Evolutionary conservation across 805 yeast species (phyloP), one percentile per base, ranked within the genome.

Genomic region (Pichia scutulata): DNA sequence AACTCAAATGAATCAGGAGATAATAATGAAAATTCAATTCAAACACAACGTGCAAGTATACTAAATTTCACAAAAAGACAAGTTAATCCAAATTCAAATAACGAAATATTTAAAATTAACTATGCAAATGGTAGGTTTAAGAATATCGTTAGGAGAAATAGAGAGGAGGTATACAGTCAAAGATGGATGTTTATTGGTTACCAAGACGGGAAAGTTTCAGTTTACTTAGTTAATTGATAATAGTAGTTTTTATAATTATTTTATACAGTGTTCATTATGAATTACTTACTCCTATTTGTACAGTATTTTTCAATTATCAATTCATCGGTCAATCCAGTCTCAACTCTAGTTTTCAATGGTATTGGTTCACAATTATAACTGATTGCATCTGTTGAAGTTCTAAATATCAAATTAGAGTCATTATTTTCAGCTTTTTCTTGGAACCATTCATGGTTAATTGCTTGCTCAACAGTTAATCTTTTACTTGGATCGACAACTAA

Each of bases 401-500:
- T 51, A n/a, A 10, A 19, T 19, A 22, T 7, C 23, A 9, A 39
- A 22, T 14, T 4, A 12, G 3, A 8, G 2, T 39, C 26, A 39
- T 14, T 22, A 22, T 21, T 23, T 12, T 22, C 26, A 23, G 4
- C 4, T 13, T 10, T 6, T 4, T 41, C 21, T 5, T 25, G 14
- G 50, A 78, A 69, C 83, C 83, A 78, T 13, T 53, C 60, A 59
- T 78, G 83, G 1, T 55, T 50, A 9, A 65, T 50, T 0, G 78
- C 68, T 44, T 70, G 68, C 3, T 57, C 52, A 10, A 75, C 72
- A 43, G 71, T 71, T 41, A 65, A 66, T 47, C 84, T 62, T 36
- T 70, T 64, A n/a, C 54, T 54, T 0, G 82, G 75, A 52, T 77
- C 73, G 12, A 80, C 78, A 14, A 82, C 77, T 43, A 86, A 64